These are phyloP conservation scores for Trichoderma hamatum DNA, from an alignment of 2,329 filamentous ascomycete species.

Conservation along the genomic window DNA sequence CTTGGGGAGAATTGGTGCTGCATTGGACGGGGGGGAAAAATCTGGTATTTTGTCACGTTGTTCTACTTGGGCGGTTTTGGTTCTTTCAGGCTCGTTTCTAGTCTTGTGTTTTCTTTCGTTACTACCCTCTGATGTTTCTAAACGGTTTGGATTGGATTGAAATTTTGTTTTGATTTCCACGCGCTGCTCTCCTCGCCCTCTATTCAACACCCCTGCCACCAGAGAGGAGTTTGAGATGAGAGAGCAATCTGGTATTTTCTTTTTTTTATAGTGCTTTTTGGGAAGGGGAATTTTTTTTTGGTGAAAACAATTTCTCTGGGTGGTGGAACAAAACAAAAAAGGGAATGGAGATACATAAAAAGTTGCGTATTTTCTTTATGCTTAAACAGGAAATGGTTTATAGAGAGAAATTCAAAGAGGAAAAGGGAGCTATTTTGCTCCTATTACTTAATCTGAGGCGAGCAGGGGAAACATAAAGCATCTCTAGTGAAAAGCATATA, in stretches of 20 bases:
- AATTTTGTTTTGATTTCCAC: background rate
- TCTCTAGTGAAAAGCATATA: background rate
- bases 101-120: conserved; percentile 1
- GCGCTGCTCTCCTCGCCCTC: background rate
- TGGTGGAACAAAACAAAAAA: conserved; percentile 24
- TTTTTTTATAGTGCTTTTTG: background rate
- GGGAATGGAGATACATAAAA: conserved; percentile 29
- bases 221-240: background rate
- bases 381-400: conserved; percentile 21
- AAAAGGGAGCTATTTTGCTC: background rate
- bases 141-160: conserved; percentile 17
- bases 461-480: background rate
- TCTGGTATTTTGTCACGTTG: conserved; percentile 15
- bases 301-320: conserved; percentile 1
- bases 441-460: background rate
- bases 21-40: background rate
- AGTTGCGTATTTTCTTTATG: conserved; percentile 20
- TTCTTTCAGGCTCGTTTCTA: background rate
- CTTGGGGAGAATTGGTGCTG: conserved; percentile 24
- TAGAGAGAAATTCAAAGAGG: conserved; percentile 19
- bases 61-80: conserved; percentile 1
- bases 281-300: background rate
- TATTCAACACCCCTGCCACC: background rate
- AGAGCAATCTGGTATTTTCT: background rate
- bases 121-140: conserved; percentile 17